Evolutionary conservation across 2,329 filamentous ascomycete genomes (phyloP), one percentile per base, ranked within the genome.

Genomic region (Albifimbria verrucaria): DNA sequence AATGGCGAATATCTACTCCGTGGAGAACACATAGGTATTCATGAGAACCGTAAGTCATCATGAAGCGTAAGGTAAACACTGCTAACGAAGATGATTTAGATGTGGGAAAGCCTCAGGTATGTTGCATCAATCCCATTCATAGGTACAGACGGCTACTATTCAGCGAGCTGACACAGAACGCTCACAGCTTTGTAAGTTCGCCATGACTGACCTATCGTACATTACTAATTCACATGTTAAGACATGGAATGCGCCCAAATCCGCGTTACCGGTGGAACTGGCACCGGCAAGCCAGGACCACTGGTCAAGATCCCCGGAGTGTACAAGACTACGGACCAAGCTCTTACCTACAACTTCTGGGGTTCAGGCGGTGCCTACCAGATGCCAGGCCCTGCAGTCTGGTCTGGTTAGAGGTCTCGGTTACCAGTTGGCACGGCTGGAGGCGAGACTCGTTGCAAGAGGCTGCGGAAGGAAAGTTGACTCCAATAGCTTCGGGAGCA

Each of bases 1-100:
- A 66, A 70, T 26, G 74, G 75, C 47, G 70, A 78, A 52, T 78
- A 77, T 58, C 67, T 78, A 20, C 60, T 78, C 28, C 62, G 75
- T 20, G 68, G 72, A 48, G 75, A 78, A 61, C 75, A 78, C 57
- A 74, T 78, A 54, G 76, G 67, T 23, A 71, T 79, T 48, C 76
- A 78, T 61, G 72, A 42, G 22, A 54, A 54, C 44, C 52, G 52
- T 54, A 22, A 51, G 45, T 46, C 5, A 18, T n/a, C n/a, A n/a
- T n/a, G n/a, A n/a, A n/a, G n/a, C n/a, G n/a, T n/a, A n/a, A n/a
- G n/a, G 15, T 17, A 23, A 24, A 12, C 23, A 39, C 39, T 17
- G 12, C 20, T 23, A 43, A 36, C 24, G 15, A 17, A 20, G n/a
- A 23, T 17, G 24, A 12, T 36, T 7, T 43, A 42, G 72, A 64